phyloP scores from a whole-genome alignment of 768 basidiomycete genomes.

The Trametopsis cervina region DNA sequence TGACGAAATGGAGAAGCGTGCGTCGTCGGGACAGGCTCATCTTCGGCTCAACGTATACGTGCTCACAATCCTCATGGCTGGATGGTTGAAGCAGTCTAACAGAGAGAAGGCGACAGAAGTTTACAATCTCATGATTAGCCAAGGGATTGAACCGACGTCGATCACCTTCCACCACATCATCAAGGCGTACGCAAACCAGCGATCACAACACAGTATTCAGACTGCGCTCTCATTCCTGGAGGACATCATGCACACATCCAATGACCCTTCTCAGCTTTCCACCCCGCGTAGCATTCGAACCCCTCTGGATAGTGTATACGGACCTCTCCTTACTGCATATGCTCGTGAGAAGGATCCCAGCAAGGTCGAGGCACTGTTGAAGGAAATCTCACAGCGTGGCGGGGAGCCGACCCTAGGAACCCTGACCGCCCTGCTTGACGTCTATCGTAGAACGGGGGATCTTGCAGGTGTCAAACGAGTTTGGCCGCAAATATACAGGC shows the following conservation, averaged over 20 bases:
- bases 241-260: constrained; percentile 32
- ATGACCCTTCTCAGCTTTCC: constrained; percentile 33
- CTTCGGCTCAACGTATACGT: constrained; percentile 48
- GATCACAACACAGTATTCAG: constrained; percentile 40
- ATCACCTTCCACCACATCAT: constrained; percentile 67
- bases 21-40: constrained; percentile 29
- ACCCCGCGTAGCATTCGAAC: constrained; percentile 32
- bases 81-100: constrained; percentile 54
- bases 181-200: constrained; percentile 47
- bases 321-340: constrained; percentile 54
- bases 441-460: constrained; percentile 56
- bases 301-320: constrained; percentile 49
- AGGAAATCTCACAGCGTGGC: constrained; percentile 45
- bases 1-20: constrained; percentile 53
- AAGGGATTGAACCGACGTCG: constrained; percentile 60
- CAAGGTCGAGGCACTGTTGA: constrained; percentile 51
- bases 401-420: constrained; percentile 52
- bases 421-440: constrained; percentile 62
- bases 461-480: constrained; percentile 46
- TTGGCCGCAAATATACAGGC: constrained; percentile 63
- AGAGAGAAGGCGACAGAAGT: constrained; percentile 50
- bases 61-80: constrained; percentile 70
- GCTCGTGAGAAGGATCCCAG: constrained; percentile 34
- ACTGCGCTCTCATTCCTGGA: constrained; percentile 64
- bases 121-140: constrained; percentile 63